Base-by-base conservation (phyloP, 306 rosid genomes). In the Vigna mungo region DNA sequence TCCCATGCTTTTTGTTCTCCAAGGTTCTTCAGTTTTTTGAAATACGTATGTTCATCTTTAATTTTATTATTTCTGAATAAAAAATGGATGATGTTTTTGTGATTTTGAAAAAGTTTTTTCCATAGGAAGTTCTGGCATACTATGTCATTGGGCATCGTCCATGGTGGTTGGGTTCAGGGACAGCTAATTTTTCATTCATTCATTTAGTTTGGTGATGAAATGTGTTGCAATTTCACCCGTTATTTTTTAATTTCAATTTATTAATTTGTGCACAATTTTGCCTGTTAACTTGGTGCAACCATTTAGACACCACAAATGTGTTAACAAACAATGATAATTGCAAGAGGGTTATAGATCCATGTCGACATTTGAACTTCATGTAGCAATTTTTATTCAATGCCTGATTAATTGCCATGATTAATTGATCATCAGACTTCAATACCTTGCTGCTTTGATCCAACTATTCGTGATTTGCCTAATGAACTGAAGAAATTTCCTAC, bases 1-100 rank as follows among this genome's bases (percentile, higher is more conserved):
- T 56, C 63, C 4, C 20, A n/a, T 46, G 54, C 30, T 36, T 74
- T 81, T 48, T 36, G 43, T 47, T 74, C 46, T 43, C n/a, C 20
- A 64, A 30, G 21, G 49, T 56, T 77, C 39, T 77, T 44, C 49
- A 14, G 41, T 20, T 78, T 44, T 56, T 8, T 17, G 5, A 65
- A 9, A 56, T n/a, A 13, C 47, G 5, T 49, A 21, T 15, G 4
- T 54, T 4, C 52, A 34, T 49, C 2, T 39, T 34, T 49, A 64
- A 49, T 51, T 61, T 44, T 9, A 10, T 58, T 30, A 27, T 74
- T 17, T 30, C 59, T n/a, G 46, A 74, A 27, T 43, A 16, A 25
- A 36, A 44, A 36, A 6, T 11, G 44, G 47, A 11, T 41, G 55
- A 41, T 5, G 23, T 20, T 25, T 41, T 64, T 41, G 2, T 14